Evolutionary conservation across 805 yeast species (phyloP).

Genomic region (Babjeviella inositovora): DNA sequence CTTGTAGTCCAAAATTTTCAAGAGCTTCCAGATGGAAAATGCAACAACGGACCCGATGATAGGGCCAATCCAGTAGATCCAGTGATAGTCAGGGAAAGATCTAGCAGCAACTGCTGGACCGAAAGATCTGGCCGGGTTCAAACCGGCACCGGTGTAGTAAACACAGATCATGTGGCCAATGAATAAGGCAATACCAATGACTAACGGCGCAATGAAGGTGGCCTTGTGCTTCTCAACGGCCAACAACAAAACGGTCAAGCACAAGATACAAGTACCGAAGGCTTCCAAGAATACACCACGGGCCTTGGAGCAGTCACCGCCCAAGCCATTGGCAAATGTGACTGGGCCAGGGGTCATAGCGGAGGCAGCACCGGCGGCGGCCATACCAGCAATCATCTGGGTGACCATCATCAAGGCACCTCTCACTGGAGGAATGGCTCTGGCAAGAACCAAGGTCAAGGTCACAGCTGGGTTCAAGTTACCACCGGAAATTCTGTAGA

Average conservation of each 20-base stretch:
- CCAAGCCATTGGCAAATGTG: slow-evolving; percentile 54
- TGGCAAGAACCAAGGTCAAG: slow-evolving; percentile 49
- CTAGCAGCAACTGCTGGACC: slow-evolving; percentile 69
- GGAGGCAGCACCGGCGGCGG: slow-evolving; percentile 80
- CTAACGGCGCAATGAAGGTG: slow-evolving; percentile 68
- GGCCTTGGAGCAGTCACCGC: slow-evolving; percentile 53
- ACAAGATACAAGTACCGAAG: slow-evolving; percentile 59
- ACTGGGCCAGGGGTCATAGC: slow-evolving; percentile 77
- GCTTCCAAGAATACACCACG: slow-evolving; percentile 75
- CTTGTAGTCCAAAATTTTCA: slow-evolving; percentile 53
- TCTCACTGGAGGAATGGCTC: slow-evolving; percentile 61
- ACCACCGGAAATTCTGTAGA: slow-evolving; percentile 75
- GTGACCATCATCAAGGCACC: slow-evolving; percentile 48
- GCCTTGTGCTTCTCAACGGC: slow-evolving; percentile 75
- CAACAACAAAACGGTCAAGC: slow-evolving; percentile 63
- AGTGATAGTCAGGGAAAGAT: slow-evolving; percentile 68
- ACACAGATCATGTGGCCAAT: slow-evolving; percentile 71
- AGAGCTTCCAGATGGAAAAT: slow-evolving; percentile 46
- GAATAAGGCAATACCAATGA: slow-evolving; percentile 70
- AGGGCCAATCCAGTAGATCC: slow-evolving; percentile 94
- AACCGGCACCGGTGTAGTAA: slow-evolving; percentile 80
- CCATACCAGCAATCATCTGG: slow-evolving; percentile 77
- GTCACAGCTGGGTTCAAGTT: slow-evolving; percentile 86
- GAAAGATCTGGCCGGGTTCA: slow-evolving; percentile 80
- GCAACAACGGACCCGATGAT: slow-evolving; percentile 55